These are phyloP conservation scores for Aspergillus cristatus DNA, from an alignment of 495 filamentous ascomycete genomes.

Conservation along the genomic window DNA sequence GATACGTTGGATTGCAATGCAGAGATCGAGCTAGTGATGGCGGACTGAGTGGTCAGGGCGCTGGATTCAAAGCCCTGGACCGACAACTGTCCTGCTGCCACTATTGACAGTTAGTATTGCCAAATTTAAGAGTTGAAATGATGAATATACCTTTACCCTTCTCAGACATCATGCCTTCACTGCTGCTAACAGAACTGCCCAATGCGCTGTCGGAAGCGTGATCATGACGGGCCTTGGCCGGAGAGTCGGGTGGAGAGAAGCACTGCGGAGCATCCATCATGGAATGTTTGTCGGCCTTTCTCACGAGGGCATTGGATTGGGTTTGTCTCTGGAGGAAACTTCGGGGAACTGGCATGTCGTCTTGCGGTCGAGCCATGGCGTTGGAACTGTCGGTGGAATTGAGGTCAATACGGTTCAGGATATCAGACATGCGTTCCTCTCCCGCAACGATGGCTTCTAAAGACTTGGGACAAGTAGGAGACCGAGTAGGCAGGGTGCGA, in stretches of 20 bases:
- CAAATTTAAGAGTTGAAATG: background rate
- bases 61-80: conserved; percentile 1
- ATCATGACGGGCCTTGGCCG: conserved; percentile 18
- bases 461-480: conserved; percentile 35
- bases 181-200: conserved; percentile 44
- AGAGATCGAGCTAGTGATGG: conserved; percentile 34
- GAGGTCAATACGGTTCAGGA: conserved; percentile 34
- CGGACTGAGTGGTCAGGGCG: conserved; percentile 22
- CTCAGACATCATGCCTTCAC: conserved; percentile 13
- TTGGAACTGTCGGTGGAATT: conserved; percentile 10
- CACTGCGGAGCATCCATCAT: conserved; percentile 2
- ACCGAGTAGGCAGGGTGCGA: conserved; percentile 39
- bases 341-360: conserved; percentile 24
- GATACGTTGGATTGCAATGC: too few relatives aligned
- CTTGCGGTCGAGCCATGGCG: conserved; percentile 8
- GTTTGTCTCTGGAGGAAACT: conserved; percentile 7
- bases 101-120: conserved; percentile 9
- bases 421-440: conserved; percentile 40
- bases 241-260: conserved; percentile 1
- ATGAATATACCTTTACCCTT: conserved; percentile 12
- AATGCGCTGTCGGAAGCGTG: conserved; percentile 46
- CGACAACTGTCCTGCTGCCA: conserved; percentile 18
- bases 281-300: conserved; percentile 9
- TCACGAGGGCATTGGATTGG: conserved; percentile 9
- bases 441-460: conserved; percentile 37